Conservation (phyloP, 345 rosid species). For the Aethionema arabicum region DNA sequence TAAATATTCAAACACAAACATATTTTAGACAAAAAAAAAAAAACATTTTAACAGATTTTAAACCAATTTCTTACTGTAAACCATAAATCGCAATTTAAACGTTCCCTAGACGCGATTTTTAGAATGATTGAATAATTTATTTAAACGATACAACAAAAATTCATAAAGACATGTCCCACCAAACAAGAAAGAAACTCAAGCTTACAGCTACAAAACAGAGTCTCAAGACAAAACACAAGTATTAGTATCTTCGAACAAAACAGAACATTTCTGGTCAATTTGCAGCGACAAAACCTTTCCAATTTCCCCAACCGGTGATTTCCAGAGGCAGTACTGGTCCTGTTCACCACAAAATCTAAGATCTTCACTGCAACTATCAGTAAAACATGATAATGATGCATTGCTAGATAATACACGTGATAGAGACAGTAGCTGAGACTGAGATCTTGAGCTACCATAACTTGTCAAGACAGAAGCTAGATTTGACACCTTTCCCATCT, state of each 20-base stretch:
- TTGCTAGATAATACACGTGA: slow-evolving; percentile 38
- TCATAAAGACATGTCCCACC: slow-evolving; percentile 24
- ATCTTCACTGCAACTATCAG: slow-evolving; percentile 16
- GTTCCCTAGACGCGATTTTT: too few species aligned
- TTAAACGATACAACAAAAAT: slow-evolving; percentile 26
- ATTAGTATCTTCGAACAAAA: slow-evolving; percentile 32
- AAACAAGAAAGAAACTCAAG: slow-evolving; percentile 15
- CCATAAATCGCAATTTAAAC: too few species aligned
- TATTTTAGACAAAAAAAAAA: too few species aligned
- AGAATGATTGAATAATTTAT: slow-evolving; percentile 16
- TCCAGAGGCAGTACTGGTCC: slow-evolving; percentile 33
- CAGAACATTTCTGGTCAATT: slow-evolving; percentile 28
- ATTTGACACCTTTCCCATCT: slow-evolving; percentile 35
- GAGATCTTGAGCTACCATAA: slow-evolving; percentile 41
- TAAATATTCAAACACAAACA: too few species aligned
- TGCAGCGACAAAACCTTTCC: slow-evolving; percentile 60
- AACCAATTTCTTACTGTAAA: too few species aligned
- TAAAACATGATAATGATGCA: slow-evolving; percentile 33
- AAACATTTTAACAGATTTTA: too few species aligned
- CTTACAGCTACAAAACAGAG: slow-evolving; percentile 24
- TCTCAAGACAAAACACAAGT: slow-evolving; percentile 22
- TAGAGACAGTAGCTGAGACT: slow-evolving; percentile 47
- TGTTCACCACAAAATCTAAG: slow-evolving; percentile 27
- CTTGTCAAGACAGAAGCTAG: slow-evolving; percentile 29
- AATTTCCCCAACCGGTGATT: slow-evolving; percentile 47